Evolutionary conservation across 768 basidiomycete genomes (phyloP).

Genomic region (Phanerodontia chrysosporium): DNA sequence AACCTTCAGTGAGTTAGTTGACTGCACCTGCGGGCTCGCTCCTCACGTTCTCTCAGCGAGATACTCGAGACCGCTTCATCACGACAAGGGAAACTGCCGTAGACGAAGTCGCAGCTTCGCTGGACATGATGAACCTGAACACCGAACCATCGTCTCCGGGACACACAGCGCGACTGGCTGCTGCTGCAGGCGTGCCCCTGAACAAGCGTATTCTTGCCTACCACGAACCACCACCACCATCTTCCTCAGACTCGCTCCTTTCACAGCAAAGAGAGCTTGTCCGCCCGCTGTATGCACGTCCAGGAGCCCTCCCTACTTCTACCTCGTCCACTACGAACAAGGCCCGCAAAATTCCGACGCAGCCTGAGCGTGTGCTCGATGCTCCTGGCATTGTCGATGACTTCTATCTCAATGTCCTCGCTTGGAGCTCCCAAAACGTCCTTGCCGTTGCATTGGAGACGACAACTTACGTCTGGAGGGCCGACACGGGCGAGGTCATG

Average conservation of each 20-base stretch:
- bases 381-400: constrained; percentile 93
- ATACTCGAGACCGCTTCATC: constrained; percentile 68
- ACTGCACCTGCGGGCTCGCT: neutral
- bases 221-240: constrained; percentile 78
- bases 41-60: constrained; percentile 34
- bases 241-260: constrained; percentile 73
- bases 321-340: constrained; percentile 63
- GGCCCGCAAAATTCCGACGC: constrained; percentile 77
- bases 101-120: constrained; percentile 54
- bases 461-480: constrained; percentile 90
- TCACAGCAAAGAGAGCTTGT: constrained; percentile 75
- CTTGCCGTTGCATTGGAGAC: constrained; percentile 89
- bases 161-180: constrained; percentile 74
- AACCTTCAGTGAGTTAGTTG: constrained; percentile 45
- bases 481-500: constrained; percentile 81
- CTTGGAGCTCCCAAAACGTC: constrained; percentile 83
- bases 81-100: constrained; percentile 49
- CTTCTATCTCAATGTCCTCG: constrained; percentile 92
- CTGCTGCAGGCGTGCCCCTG: constrained; percentile 69
- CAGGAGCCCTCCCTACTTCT: constrained; percentile 58
- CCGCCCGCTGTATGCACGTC: constrained; percentile 68
- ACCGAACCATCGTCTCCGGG: constrained; percentile 61
- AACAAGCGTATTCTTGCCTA: constrained; percentile 85
- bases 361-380: constrained; percentile 91
- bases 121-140: constrained; percentile 60